phyloP scores from a whole-genome alignment of 306 rosid genomes.

The Trifolium dubium region DNA sequence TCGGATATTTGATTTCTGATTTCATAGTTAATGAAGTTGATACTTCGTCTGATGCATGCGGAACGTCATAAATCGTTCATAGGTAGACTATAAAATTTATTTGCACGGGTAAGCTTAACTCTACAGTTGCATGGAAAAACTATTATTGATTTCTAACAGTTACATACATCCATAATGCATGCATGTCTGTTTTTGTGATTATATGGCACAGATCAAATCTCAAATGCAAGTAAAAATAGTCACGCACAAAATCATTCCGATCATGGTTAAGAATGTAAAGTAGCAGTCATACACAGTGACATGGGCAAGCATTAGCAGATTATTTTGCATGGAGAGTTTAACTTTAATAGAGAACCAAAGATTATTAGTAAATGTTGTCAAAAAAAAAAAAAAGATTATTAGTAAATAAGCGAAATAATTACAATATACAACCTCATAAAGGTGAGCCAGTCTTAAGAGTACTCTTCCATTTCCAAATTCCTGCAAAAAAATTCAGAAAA shows the following conservation, averaged over 20 bases:
- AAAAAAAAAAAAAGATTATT: conserved; percentile 10
- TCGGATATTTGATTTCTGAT: conserved; percentile 12
- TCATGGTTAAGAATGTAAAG: conserved; percentile 22
- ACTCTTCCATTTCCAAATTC: conserved; percentile 78
- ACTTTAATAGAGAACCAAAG: conserved; percentile 33
- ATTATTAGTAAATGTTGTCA: conserved; percentile 23
- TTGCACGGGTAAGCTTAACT: too few relatives aligned
- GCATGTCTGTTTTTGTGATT: conserved; percentile 1
- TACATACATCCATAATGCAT: neutral
- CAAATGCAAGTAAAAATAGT: conserved; percentile 20
- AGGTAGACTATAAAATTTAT: conserved; percentile 4
- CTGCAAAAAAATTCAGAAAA: conserved; percentile 53
- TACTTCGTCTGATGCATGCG: conserved; percentile 21
- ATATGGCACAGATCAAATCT: conserved; percentile 13
- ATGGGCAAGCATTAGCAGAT: neutral
- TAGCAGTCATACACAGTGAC: neutral
- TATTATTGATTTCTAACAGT: too few relatives aligned
- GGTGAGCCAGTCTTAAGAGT: conserved; percentile 80
- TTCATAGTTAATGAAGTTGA: conserved; percentile 14
- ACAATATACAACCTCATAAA: conserved; percentile 74
- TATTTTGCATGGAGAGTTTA: conserved; percentile 13
- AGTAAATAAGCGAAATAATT: conserved; percentile 39
- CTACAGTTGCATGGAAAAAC: too few relatives aligned
- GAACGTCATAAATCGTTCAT: conserved; percentile 26
- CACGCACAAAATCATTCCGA: neutral